phyloP scores from a whole-genome alignment of 73 alveolate species.

The Uronychia binucleata region DNA sequence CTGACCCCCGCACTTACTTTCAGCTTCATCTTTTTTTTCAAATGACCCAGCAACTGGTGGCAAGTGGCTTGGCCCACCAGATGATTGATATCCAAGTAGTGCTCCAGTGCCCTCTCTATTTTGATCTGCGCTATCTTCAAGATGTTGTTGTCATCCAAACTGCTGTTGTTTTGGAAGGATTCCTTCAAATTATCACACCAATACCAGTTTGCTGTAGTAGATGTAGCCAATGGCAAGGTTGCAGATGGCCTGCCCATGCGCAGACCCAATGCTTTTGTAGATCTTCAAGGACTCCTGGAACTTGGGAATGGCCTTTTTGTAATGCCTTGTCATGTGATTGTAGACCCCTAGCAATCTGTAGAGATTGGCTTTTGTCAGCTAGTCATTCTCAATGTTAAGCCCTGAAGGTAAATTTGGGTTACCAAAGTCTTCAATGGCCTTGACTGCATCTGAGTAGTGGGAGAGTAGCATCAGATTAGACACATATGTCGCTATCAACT shows the following conservation, averaged over 20 bases:
- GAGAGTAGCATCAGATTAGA: conserved; percentile 30
- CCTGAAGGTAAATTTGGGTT: neutral
- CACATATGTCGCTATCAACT: conserved; percentile 30
- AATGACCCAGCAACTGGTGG: conserved; percentile 1
- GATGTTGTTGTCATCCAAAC: conserved; percentile 5
- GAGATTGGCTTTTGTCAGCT: conserved; percentile 29
- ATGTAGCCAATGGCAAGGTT: conserved; percentile 25
- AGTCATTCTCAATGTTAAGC: conserved; percentile 6
- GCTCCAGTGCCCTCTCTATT: conserved; percentile 19
- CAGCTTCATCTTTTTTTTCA: neutral
- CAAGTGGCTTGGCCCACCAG: conserved; percentile 38
- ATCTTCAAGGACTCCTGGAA: conserved; percentile 14
- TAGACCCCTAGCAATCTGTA: conserved; percentile 22
- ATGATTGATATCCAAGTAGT: conserved; percentile 20
- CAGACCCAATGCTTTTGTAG: neutral
- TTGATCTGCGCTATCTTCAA: neutral
- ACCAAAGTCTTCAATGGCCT: conserved; percentile 17
- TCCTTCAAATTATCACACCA: neutral
- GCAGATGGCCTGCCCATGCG: conserved; percentile 34
- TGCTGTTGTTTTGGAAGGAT: neutral
- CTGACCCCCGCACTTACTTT: neutral
- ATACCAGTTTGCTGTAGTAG: conserved; percentile 17
- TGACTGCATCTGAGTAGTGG: conserved; percentile 21
- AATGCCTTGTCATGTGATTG: conserved; percentile 14
- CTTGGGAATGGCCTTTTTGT: neutral